Evolutionary conservation across 768 basidiomycete genomes (phyloP), one percentile per base, ranked within the genome.

Genomic region (Rhodotorula sphaerocarpa): DNA sequence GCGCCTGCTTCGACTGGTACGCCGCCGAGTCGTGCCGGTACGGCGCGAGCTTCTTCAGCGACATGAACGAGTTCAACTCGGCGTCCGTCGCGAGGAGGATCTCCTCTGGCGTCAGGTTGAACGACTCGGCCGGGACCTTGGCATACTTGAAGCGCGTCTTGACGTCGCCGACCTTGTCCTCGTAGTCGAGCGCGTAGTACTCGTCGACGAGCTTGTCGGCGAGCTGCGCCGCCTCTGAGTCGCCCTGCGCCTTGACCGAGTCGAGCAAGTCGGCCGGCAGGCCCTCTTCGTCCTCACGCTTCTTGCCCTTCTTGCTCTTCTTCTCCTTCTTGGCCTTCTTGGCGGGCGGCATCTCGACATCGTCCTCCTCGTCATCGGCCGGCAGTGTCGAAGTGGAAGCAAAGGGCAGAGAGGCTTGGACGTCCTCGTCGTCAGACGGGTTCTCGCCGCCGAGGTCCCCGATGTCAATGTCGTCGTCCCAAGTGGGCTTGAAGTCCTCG

Each of bases 91-190:
- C 91, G 72, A 89, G 80, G 30, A 99, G 80, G 66, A 97, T 88
- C 71, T 99, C 92, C 7, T 80, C 83, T 1, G 93, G 83, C 2
- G 84, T 81, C 45, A 99, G 82, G 47, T 62, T 64, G 75, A 80
- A 92, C 36, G 74, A 75, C 63, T 85, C 79, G 1, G 73, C 71
- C 46, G 83, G 75, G 39, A 86, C 82, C 46, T 84, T 79, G n/a
- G 82, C 79, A 73, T 99, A 99, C 75, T 87, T 85, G 82, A 99
- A 99, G 16, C 90, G 86, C 0, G 91, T 97, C 3, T 90, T 86
- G 72, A 91, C 77, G 73, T 85, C 88, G 11, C 84, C 91, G 54
- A 93, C 85, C 79, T 96, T 82, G 71, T 93, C 92, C 75, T 96
- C 96, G 78, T 96, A 93, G 64, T 96, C 93, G 23, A 97, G 79